Percentiles rank a stretch among this genome's conserved stretches.
phyloP scores from a whole-genome alignment of 1,139 yeast genomes.

The Pichia sp. region DNA sequence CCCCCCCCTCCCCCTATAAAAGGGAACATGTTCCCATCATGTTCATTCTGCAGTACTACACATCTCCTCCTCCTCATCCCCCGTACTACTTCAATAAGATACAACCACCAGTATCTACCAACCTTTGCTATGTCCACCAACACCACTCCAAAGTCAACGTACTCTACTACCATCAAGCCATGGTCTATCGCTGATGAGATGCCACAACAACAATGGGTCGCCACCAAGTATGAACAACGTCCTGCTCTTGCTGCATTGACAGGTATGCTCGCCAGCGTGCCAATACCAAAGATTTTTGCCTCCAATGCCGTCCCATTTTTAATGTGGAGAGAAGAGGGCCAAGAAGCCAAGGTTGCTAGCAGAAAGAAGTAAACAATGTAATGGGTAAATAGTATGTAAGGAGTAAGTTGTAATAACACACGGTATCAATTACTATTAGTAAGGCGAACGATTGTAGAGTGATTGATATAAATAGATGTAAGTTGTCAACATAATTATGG shows the following conservation, averaged over 20 bases:
- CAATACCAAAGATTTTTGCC: conserved; percentile 49
- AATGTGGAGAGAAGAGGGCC: conserved; percentile 32
- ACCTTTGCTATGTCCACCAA: not conserved
- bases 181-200: conserved; percentile 29
- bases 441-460: not conserved
- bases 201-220: conserved; percentile 39
- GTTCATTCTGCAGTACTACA: not conserved
- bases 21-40: not conserved
- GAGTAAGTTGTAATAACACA: too few species aligned
- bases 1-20: too few species aligned
- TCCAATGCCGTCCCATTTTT: conserved; percentile 53
- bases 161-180: not conserved
- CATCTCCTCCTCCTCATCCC: not conserved
- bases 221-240: conserved; percentile 36
- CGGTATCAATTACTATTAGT: too few species aligned
- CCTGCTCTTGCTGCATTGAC: conserved; percentile 57
- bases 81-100: not conserved
- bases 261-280: conserved; percentile 54
- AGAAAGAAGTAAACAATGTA: conserved; percentile 3
- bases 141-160: not conserved
- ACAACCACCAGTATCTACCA: not conserved
- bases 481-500: conserved; percentile 39
- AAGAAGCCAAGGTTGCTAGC: conserved; percentile 13
- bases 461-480: not conserved
- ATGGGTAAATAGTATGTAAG: too few species aligned